Conservation (phyloP, 345 rosid species). For the Durio zibethinus region DNA sequence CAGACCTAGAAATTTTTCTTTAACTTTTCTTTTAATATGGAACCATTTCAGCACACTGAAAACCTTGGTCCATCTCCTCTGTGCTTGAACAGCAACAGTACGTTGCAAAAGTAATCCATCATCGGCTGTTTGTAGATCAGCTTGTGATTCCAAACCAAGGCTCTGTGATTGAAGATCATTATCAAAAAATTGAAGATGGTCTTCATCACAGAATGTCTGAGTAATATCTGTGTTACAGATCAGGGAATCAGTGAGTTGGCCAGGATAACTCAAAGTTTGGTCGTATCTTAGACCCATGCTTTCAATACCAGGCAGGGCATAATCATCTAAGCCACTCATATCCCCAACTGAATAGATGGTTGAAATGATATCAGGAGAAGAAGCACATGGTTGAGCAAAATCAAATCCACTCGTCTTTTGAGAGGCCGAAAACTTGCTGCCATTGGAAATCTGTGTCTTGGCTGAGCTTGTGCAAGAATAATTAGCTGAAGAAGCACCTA, state of each 20-base stretch:
- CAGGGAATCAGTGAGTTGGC: slow-evolving; percentile 40
- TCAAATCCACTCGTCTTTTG: slow-evolving; percentile 54
- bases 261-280: slow-evolving; percentile 43
- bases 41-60: slow-evolving; percentile 82
- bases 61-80: slow-evolving; percentile 84
- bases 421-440: slow-evolving; percentile 37
- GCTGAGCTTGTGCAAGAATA: slow-evolving; percentile 37
- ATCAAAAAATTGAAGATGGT: slow-evolving; percentile 54
- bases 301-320: slow-evolving; percentile 49
- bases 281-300: slow-evolving; percentile 54
- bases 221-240: slow-evolving; percentile 50
- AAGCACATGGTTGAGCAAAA: slow-evolving; percentile 44
- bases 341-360: slow-evolving; percentile 54
- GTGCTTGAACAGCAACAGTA: slow-evolving; percentile 50
- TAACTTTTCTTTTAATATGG: slow-evolving; percentile 50
- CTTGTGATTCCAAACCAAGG: slow-evolving; percentile 44
- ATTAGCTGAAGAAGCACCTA: slow-evolving; percentile 37
- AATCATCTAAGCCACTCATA: slow-evolving; percentile 56
- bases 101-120: slow-evolving; percentile 50
- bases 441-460: slow-evolving; percentile 37
- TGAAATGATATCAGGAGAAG: slow-evolving; percentile 68
- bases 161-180: slow-evolving; percentile 40
- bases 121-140: slow-evolving; percentile 62
- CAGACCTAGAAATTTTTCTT: slow-evolving; percentile 31
- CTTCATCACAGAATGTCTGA: slow-evolving; percentile 68